These are phyloP conservation scores for Encephalitozoon romaleae DNA, from an alignment of 371 early-diverging fungal species.

Conservation along the genomic window DNA sequence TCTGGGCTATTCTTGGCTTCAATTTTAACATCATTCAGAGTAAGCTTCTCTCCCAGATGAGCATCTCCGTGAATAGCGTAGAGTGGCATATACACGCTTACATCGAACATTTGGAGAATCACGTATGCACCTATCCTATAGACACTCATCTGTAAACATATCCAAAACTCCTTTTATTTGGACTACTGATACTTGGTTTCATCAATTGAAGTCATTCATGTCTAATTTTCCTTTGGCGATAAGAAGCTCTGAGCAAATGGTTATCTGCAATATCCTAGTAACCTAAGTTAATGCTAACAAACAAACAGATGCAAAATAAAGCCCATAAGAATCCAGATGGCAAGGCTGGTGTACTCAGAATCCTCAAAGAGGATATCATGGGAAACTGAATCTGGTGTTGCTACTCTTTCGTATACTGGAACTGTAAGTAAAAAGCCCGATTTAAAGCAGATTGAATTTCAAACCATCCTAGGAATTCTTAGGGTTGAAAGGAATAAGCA, in stretches of 20 bases:
- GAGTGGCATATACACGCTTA: background rate
- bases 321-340: background rate
- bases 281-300: background rate
- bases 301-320: background rate
- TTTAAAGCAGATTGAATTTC: constrained; percentile 12
- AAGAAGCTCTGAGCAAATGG: background rate
- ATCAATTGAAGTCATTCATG: background rate
- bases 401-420: background rate
- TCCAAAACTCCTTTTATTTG: background rate
- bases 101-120: constrained; percentile 12
- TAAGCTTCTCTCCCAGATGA: background rate
- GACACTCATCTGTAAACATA: background rate
- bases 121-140: background rate
- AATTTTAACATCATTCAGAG: background rate
- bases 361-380: constrained; percentile 25
- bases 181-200: background rate
- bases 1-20: background rate
- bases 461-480: constrained; percentile 31
- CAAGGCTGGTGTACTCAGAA: constrained; percentile 23
- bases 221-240: background rate
- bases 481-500: background rate
- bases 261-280: background rate
- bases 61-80: background rate
- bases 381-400: constrained; percentile 24
- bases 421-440: background rate